Evolutionary conservation across 352 stramenopile genomes (phyloP).

Genomic region (Ophiocytium majus): DNA sequence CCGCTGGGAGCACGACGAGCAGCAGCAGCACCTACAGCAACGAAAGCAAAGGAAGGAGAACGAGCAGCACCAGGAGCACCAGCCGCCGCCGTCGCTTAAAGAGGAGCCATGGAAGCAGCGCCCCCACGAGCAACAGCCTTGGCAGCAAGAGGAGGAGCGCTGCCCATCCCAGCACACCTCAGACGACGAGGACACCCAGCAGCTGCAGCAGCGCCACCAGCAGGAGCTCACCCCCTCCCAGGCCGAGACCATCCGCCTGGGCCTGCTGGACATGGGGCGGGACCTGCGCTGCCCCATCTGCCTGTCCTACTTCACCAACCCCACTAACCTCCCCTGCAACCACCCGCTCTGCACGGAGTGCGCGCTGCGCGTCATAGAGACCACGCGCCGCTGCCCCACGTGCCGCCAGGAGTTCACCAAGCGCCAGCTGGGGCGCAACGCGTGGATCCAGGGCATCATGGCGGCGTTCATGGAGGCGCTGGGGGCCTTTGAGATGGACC

Average conservation of each 20-base stretch:
- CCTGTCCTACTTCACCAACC: not conserved
- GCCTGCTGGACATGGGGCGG: not conserved
- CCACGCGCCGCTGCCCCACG: not conserved
- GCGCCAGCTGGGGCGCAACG: constrained; percentile 13
- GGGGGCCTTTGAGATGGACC: not conserved
- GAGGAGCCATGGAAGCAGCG: too few species aligned
- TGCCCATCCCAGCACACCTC: too few species aligned
- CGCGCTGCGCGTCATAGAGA: not conserved
- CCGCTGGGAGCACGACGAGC: too few species aligned
- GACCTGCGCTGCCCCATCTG: not conserved
- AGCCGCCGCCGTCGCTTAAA: too few species aligned
- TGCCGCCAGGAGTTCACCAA: constrained; percentile 18
- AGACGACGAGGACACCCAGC: too few species aligned
- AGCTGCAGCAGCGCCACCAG: not conserved
- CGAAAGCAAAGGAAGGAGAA: not conserved
- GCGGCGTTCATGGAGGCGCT: not conserved
- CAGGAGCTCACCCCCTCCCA: not conserved
- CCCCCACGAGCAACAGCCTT: too few species aligned
- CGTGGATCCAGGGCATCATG: not conserved
- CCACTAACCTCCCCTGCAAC: constrained; percentile 13
- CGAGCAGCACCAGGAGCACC: not conserved
- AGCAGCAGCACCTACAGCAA: not conserved
- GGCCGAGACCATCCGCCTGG: not conserved
- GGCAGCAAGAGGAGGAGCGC: too few species aligned
- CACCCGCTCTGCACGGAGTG: not conserved